phyloP scores from a whole-genome alignment of 257 asterid genomes.

The Capsicum baccatum region DNA sequence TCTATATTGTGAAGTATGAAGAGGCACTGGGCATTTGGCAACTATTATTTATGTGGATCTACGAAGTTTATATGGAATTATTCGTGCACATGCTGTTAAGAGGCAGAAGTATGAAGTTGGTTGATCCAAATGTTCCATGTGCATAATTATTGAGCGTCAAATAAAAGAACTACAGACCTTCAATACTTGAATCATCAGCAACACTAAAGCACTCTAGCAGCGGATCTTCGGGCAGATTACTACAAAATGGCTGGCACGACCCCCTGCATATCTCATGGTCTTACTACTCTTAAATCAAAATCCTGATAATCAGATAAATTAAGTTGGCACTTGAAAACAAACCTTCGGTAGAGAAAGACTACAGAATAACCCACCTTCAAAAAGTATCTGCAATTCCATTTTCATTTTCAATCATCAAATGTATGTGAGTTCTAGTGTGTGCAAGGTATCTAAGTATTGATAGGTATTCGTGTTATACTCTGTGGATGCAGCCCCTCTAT shows the following conservation, averaged over 20 bases:
- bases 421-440: not conserved
- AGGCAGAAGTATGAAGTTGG: not conserved
- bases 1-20: not conserved
- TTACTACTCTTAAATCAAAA: not conserved
- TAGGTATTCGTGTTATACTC: constrained; percentile 55
- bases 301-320: not conserved
- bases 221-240: constrained; percentile 83
- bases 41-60: not conserved
- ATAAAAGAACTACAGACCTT: constrained; percentile 51
- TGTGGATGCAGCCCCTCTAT: constrained; percentile 95
- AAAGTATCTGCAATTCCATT: constrained; percentile 65
- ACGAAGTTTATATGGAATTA: not conserved
- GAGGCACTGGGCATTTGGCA: not conserved
- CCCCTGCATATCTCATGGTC: constrained; percentile 56
- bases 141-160: not conserved
- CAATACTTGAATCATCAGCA: constrained; percentile 52
- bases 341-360: constrained; percentile 85
- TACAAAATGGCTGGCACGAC: constrained; percentile 82
- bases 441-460: not conserved
- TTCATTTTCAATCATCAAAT: constrained; percentile 3
- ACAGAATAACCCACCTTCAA: constrained; percentile 86
- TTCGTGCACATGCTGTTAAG: not conserved
- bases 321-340: constrained; percentile 29
- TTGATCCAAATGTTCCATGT: not conserved
- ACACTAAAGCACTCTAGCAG: constrained; percentile 77